Evolutionary conservation across 345 rosid species (phyloP).

Genomic region (Barbarea vulgaris): DNA sequence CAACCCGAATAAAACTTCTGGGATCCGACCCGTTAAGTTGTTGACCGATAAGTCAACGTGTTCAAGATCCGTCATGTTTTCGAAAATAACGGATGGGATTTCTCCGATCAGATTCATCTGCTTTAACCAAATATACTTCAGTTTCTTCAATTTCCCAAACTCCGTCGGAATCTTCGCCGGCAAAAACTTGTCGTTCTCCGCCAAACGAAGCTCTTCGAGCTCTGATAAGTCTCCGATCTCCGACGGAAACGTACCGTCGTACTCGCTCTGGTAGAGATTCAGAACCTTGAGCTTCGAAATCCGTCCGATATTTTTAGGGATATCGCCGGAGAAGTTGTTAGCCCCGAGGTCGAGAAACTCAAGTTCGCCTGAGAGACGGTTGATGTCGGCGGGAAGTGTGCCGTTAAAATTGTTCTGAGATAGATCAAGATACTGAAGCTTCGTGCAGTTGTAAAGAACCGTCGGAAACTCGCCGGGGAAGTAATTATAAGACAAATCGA

Average conservation of each 20-base stretch:
- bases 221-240: slow-evolving; percentile 71
- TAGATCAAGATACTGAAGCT: slow-evolving; percentile 58
- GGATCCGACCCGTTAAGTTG: slow-evolving; percentile 60
- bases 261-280: slow-evolving; percentile 46
- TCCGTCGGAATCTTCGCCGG: slow-evolving; percentile 67
- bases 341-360: slow-evolving; percentile 50
- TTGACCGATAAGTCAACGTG: slow-evolving; percentile 56
- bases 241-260: slow-evolving; percentile 76
- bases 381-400: slow-evolving; percentile 62
- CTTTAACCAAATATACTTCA: slow-evolving; percentile 50
- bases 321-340: slow-evolving; percentile 71
- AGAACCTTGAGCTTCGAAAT: slow-evolving; percentile 49
- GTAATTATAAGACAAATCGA: slow-evolving; percentile 50
- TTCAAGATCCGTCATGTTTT: slow-evolving; percentile 51
- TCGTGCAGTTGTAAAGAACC: slow-evolving; percentile 60
- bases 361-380: slow-evolving; percentile 52
- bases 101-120: slow-evolving; percentile 60
- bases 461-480: slow-evolving; percentile 71
- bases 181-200: slow-evolving; percentile 48
- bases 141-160: slow-evolving; percentile 59
- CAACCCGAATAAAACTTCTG: slow-evolving; percentile 49
- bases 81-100: slow-evolving; percentile 57
- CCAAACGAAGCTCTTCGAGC: slow-evolving; percentile 54
- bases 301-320: slow-evolving; percentile 57
- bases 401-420: slow-evolving; percentile 72